Percentiles rank a stretch among this genome's conserved stretches.
These are phyloP conservation scores for Pseudogymnoascus sp. DNA, from an alignment of 2,329 filamentous ascomycete genomes.

Conservation along the genomic window DNA sequence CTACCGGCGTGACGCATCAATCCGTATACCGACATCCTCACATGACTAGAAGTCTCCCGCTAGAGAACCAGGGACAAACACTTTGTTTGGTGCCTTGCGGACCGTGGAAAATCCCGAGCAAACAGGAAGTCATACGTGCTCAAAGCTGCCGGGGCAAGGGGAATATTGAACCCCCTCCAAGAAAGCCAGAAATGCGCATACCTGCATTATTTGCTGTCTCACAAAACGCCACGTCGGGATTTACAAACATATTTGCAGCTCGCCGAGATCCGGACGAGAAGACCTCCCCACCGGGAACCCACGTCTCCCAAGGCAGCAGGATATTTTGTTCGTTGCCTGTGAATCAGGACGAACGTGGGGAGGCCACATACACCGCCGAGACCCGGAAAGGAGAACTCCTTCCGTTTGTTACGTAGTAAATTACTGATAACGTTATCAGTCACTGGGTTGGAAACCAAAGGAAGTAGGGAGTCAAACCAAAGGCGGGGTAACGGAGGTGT, in stretches of 20 bases:
- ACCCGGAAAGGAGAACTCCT: neutral
- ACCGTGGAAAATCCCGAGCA: too few relatives aligned
- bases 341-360: neutral
- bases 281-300: neutral
- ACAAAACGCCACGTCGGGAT: neutral
- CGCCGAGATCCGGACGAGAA: neutral
- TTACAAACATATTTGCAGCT: neutral
- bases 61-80: too few relatives aligned
- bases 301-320: neutral
- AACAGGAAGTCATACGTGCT: too few relatives aligned
- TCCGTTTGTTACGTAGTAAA: neutral
- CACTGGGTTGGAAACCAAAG: neutral
- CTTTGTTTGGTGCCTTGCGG: too few relatives aligned
- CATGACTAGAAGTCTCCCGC: too few relatives aligned
- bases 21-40: too few relatives aligned
- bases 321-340: neutral
- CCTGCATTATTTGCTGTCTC: neutral
- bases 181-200: neutral
- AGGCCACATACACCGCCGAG: neutral
- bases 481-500: neutral
- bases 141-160: too few relatives aligned
- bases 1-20: too few relatives aligned
- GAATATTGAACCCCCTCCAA: too few relatives aligned
- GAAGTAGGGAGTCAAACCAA: neutral
- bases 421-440: neutral